Evolutionary conservation across 176 grass and related monocot genomes (phyloP).

Genomic region (Eragrostis nindensis): DNA sequence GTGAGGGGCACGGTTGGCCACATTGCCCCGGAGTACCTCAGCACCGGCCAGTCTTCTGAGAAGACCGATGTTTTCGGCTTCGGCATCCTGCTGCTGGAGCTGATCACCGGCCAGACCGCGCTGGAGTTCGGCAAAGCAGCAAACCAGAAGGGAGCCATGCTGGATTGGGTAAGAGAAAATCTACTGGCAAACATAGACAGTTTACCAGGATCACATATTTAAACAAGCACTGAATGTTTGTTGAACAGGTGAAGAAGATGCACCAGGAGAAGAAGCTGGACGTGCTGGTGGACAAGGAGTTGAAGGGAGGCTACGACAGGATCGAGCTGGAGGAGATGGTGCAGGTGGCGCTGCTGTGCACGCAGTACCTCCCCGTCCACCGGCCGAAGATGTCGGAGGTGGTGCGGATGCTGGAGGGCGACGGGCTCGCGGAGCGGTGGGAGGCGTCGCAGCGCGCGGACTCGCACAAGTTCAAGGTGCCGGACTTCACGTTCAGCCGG

Average conservation of each 20-base stretch:
- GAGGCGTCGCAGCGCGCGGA: conserved; percentile 75
- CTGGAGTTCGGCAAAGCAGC: conserved; percentile 86
- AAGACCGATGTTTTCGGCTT: conserved; percentile 97
- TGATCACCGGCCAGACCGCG: conserved; percentile 84
- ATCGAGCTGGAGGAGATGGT: conserved; percentile 97
- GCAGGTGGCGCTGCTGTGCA: conserved; percentile 88
- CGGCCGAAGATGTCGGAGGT: conserved; percentile 94
- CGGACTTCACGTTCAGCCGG: conserved; percentile 76
- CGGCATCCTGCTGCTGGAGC: conserved; percentile 88
- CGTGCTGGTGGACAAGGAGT: conserved; percentile 74
- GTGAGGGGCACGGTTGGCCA: conserved; percentile 92
- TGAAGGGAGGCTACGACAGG: conserved; percentile 60
- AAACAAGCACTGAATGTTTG: neutral
- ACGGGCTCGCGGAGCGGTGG: conserved; percentile 92
- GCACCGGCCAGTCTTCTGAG: conserved; percentile 92
- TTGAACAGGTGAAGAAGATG: conserved; percentile 93
- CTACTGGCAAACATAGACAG: neutral
- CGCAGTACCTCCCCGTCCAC: conserved; percentile 81
- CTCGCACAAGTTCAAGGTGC: conserved; percentile 67
- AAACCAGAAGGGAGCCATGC: conserved; percentile 96
- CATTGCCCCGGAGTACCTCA: conserved; percentile 95
- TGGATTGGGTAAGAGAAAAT: conserved; percentile 77
- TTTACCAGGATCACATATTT: neutral
- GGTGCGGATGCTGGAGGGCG: conserved; percentile 91
- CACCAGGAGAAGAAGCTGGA: conserved; percentile 95